A percentile compares a stretch with the other conserved stretches of the same genome.
Conservation (phyloP, 495 filamentous ascomycete genomes). For the Penicillium maclennaniae region DNA sequence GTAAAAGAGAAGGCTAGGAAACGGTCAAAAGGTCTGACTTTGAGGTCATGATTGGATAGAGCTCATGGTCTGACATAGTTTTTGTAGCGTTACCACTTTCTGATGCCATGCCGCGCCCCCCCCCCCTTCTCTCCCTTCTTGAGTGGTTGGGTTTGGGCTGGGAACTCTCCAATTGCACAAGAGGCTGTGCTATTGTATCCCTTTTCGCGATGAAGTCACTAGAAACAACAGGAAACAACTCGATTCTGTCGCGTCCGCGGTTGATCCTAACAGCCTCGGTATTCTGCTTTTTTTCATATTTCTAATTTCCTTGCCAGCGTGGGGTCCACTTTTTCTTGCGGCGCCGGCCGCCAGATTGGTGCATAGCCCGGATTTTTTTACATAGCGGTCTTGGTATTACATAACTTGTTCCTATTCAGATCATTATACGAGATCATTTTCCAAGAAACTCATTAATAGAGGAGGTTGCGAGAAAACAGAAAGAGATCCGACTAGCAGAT, state of each 20-base stretch:
- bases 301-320: slow-evolving; percentile 5
- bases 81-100: background rate
- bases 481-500: background rate
- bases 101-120: no score
- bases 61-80: background rate
- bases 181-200: background rate
- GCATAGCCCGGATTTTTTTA: slow-evolving; percentile 16
- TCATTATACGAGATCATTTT: background rate
- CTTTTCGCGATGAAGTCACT: background rate
- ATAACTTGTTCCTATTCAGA: background rate
- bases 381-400: slow-evolving; percentile 4
- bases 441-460: background rate
- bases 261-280: background rate
- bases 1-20: background rate
- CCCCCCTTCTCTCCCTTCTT: background rate
- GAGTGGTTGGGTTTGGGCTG: background rate
- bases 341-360: slow-evolving; percentile 34
- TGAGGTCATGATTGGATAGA: background rate
- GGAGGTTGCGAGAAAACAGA: background rate
- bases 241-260: slow-evolving; percentile 1
- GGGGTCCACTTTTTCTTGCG: slow-evolving; percentile 28
- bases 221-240: background rate
- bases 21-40: background rate
- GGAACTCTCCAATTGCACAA: background rate
- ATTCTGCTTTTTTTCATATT: slow-evolving; percentile 5